Base-by-base conservation (phyloP, 1,284 basidiomycete genomes). In the Tilletia caries region DNA sequence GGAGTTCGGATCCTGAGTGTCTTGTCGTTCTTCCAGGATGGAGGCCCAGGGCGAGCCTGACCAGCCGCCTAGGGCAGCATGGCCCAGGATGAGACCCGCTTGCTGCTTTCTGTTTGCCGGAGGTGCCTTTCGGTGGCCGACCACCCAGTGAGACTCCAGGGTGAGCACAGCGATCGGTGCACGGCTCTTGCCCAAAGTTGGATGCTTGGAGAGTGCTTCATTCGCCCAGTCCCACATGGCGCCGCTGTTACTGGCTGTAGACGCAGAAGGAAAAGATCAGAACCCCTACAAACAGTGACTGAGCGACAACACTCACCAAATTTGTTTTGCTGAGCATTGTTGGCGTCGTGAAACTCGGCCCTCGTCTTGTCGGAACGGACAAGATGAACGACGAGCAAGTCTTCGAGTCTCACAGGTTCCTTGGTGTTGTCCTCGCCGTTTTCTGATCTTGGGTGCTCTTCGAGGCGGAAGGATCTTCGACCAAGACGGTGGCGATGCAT, bases 401-500 rank as follows among this genome's bases (percentile, higher is more conserved):
- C 46, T 50, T 70, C 68, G 5, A 77, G 52, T 8, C 32, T 68
- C 15, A 50, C 50, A 54, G 70, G 65, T 13, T 32, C 34, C 15
- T 64, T 15, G 32, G 27, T 37, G 37, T 58, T 44, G 18, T 13
- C 20, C 20, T 58, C 12, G 3, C 52, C 54, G 43, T 71, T 68
- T 29, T 25, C 52, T 13, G 12, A 23, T 12, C 46, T 44, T 12
- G 64, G 20, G 13, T 54, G 50, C 52, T 77, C 76, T 43, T 77
- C 75, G 65, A 78, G 70, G 25, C 68, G 70, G 44, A 78, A 78
- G 8, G 71, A 58, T 1, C 76, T 65, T 1, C 74, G 71, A 27
- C 71, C 74, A 65, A 78, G 72, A 5, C 73, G 70, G 27, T 75
- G 72, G 20, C 76, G 68, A 12, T 71, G 68, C 75, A 78, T 76